Evolutionary conservation across 176 grass and related monocot genomes (phyloP), one percentile per base, ranked within the genome.

Genomic region (Luzula sylvatica): DNA sequence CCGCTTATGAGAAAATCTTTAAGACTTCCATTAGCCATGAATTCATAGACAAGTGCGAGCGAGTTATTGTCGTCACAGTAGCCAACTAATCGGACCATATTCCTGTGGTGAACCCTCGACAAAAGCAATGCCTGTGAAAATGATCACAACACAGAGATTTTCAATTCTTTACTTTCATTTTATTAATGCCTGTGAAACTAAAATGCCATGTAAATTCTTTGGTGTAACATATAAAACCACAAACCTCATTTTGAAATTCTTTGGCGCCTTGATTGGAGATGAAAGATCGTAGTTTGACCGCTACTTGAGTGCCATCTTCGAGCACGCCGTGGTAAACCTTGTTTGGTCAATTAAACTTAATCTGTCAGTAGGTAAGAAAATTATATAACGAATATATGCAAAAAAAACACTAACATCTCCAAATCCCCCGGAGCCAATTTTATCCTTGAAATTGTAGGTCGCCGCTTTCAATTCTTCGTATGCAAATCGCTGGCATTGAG

Each of bases 401-500:
- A n/a, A n/a, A n/a, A n/a, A n/a, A n/a, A n/a, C n/a, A n/a, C 75
- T 35, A 17, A 87, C 78, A 62, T 27, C 20, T 62, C 87, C 87
- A 71, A 87, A 94, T 22, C 82, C 87, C 74, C 82, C 87, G 54
- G 51, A 20, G 1, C 82, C 87, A 46, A 94, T 57, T 56, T 79
- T 65, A 64, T 74, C 64, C 29, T 16, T 72, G 40, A 94, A 94
- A 39, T 83, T 70, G 25, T 71, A 51, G 26, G 88, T 94, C 4
- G 83, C 80, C 7, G 30, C 38, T 26, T 75, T 60, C 51, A 94
- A 50, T 49, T 94, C 76, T 57, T 30, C 48, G 41, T 74, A 84
- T 51, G 15, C 65, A 50, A 84, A 84, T 57, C 65, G 51, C 1
- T 43, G 30, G 30, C 30, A 35, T 35, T 35, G 30, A 7, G 30